A percentile compares a stretch with the other conserved stretches of the same genome.
These are phyloP conservation scores for Microglena sp. DNA, from an alignment of 139 green algal species.

Conservation along the genomic window DNA sequence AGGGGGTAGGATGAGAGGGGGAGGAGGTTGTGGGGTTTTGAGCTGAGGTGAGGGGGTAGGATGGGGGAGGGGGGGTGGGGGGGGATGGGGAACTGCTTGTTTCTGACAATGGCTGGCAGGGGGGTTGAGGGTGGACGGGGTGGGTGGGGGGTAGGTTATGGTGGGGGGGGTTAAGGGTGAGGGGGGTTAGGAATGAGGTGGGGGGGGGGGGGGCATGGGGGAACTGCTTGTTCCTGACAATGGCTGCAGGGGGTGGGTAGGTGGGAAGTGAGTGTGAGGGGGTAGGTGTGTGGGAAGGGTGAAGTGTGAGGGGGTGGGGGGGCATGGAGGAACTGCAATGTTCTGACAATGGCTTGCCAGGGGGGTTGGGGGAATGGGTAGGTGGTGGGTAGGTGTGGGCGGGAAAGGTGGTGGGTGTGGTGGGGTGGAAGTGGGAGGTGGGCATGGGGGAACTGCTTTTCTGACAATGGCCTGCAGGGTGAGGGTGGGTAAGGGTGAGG, in stretches of 20 bases:
- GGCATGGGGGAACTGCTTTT: slow-evolving; percentile 23
- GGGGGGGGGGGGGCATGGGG: too few species aligned
- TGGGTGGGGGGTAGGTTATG: not conserved
- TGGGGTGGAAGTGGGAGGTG: slow-evolving; percentile 14
- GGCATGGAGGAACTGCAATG: too few species aligned
- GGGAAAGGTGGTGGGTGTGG: not conserved
- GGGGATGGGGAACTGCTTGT: not conserved
- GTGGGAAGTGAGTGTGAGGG: too few species aligned
- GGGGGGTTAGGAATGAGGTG: not conserved
- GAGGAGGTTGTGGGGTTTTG: not conserved
- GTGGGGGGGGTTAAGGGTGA: not conserved
- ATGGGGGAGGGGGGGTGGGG: too few species aligned
- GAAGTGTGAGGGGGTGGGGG: too few species aligned
- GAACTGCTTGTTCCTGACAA: too few species aligned
- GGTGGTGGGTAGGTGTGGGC: too few species aligned
- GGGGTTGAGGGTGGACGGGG: not conserved
- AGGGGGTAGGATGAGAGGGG: not conserved
- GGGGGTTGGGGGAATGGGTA: not conserved
- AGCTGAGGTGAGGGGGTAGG: not conserved
- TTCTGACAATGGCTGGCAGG: not conserved
- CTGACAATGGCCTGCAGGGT: not conserved
- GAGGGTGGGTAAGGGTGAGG: too few species aligned
- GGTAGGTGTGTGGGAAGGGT: too few species aligned
- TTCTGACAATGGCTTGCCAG: too few species aligned
- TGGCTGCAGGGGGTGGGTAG: too few species aligned